A percentile compares a stretch with the other conserved stretches of the same genome.
Evolutionary conservation across 1,284 basidiomycete genomes (phyloP).

Genomic region (Fomitopsis palustris): DNA sequence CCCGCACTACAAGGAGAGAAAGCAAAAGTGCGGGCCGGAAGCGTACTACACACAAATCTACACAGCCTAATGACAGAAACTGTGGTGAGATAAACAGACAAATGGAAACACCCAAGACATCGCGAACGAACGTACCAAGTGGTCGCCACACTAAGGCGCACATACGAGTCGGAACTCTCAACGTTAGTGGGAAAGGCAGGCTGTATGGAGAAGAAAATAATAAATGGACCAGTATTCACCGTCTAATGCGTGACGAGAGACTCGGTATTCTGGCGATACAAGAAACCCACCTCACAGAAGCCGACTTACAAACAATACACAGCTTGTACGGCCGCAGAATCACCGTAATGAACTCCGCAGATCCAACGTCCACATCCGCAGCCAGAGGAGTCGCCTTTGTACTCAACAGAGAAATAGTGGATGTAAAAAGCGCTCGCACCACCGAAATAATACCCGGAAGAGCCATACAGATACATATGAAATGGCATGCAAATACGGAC

Average conservation of each 20-base stretch:
- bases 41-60: no score
- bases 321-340: conserved; percentile 6
- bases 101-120: neutral
- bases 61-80: no score
- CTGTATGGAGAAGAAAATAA: conserved; percentile 2
- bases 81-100: no score
- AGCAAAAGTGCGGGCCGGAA: neutral
- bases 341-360: neutral
- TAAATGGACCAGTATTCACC: conserved; percentile 23
- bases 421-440: neutral
- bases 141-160: neutral
- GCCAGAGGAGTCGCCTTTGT: neutral
- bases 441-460: neutral
- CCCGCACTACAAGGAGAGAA: neutral
- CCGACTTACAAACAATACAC: conserved; percentile 6
- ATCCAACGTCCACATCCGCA: neutral
- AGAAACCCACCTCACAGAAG: conserved; percentile 26
- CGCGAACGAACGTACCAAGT: neutral
- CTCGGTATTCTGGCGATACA: conserved; percentile 24
- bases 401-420: neutral
- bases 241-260: conserved; percentile 13
- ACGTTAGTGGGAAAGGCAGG: neutral
- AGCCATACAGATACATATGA: neutral
- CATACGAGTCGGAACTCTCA: neutral
- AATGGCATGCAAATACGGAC: neutral